Evolutionary conservation across 441 rosid species (phyloP), one percentile per base, ranked within the genome.

Genomic region (Adansonia grandidieri): DNA sequence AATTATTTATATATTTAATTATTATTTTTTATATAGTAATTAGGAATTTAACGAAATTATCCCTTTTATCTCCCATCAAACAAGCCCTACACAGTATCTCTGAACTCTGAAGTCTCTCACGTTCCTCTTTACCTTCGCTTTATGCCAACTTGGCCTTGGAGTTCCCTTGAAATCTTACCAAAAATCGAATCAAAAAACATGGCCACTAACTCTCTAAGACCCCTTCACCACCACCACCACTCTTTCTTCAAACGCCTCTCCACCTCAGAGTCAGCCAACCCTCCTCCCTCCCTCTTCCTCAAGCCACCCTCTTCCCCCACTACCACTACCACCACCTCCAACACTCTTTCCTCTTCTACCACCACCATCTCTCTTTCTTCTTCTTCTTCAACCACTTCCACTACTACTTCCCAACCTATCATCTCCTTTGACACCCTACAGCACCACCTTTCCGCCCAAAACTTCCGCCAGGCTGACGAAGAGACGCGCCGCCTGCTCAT

Each of bases 381-480:
- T 50, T 65, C 91, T 50, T 65, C 91, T 42, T 17, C 89, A 37
- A 9, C 89, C 44, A 45, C 86, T 2, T 32, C 90, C 14, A 78
- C 91, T 54, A 76, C 91, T 57, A 76, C 93, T 6, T 85, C 88
- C 81, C 81, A 86, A 20, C 68, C 89, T 50, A 85, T 84, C 20
- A 85, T 84, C 20, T 80, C 90, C 68, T 89, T 90, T 22, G 94
- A 91, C 86, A 84, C 87, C 84, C 93, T 96, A 79, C 82, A 75
- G 4, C 86, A 82, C 9, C 94, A 92, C 78, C 90, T 93, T 54
- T 81, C 85, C n/a, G 53, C 78, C 74, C 93, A 88, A 68, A 80
- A 96, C 86, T 92, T 88, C 87, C 87, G 94, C 17, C 84, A 86
- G 78, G 99, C 99, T 0, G 98, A 96, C 60, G 98, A 96, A 24